A percentile compares a stretch with the other conserved stretches of the same genome.
Conservation (phyloP, 2,329 filamentous ascomycete species). For the Ampelomyces quisqualis region DNA sequence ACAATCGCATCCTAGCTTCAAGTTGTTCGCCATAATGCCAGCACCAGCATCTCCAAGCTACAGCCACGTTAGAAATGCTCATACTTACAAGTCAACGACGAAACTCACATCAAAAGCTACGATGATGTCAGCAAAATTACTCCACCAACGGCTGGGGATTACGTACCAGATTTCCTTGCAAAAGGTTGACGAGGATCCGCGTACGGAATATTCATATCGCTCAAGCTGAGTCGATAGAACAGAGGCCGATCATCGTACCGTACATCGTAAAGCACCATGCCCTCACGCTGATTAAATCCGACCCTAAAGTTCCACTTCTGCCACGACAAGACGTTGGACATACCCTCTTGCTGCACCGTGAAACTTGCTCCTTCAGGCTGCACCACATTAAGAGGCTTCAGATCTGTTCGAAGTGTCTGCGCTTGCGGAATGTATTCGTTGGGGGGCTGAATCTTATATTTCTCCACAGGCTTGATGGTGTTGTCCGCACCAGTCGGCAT, state of each 20-base stretch:
- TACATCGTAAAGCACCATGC: slow-evolving; percentile 68
- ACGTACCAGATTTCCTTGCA: slow-evolving; percentile 63
- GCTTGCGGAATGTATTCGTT: slow-evolving; percentile 69
- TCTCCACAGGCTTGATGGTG: slow-evolving; percentile 55
- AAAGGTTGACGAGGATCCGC: slow-evolving; percentile 66
- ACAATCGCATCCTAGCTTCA: slow-evolving; percentile 70
- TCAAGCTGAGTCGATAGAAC: slow-evolving; percentile 66
- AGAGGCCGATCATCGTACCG: slow-evolving; percentile 63
- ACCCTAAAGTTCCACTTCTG: slow-evolving; percentile 72
- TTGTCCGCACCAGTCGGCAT: slow-evolving; percentile 67
- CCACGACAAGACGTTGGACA: slow-evolving; percentile 61
- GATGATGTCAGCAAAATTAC: too few species aligned
- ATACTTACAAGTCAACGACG: too few species aligned
- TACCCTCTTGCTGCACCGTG: slow-evolving; percentile 53
- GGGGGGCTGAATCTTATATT: slow-evolving; percentile 59
- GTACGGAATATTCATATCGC: slow-evolving; percentile 67
- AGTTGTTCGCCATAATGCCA: slow-evolving; percentile 67
- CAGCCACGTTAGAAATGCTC: slow-evolving; percentile 45
- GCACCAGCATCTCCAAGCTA: slow-evolving; percentile 68
- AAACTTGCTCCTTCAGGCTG: slow-evolving; percentile 68
- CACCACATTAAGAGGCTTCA: slow-evolving; percentile 65
- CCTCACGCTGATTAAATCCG: slow-evolving; percentile 68
- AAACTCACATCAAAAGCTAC: slow-evolving; percentile 1
- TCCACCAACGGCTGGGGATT: too few species aligned
- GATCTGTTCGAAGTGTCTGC: slow-evolving; percentile 59